Base-by-base conservation (phyloP, 768 basidiomycete species). In the Tylopilus subfusipes region DNA sequence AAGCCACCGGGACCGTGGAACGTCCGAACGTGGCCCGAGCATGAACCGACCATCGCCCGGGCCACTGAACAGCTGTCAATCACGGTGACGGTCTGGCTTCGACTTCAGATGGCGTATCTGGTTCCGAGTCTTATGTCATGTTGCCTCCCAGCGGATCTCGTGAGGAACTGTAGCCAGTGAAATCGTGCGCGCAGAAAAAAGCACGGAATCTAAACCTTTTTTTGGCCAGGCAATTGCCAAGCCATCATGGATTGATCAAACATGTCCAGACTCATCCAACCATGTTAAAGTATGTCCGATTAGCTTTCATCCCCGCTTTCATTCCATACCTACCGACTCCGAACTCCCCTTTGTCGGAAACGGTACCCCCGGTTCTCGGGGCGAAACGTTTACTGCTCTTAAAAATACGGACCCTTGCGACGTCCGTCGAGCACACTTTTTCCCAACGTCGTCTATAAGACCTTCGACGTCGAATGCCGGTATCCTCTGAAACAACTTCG, bases 401-500 rank as follows among this genome's bases (percentile, higher is more conserved):
- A n/a, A n/a, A n/a, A n/a, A n/a, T n/a, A 21, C 30, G 14, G 31
- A 39, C n/a, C 25, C 39, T 11, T 27, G 27, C 9, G 29, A 33
- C 13, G 33, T 21, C 13, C 19, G 19, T 43, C 16, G 7, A 13
- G 39, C 39, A 22, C 16, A n/a, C 5, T n/a, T n/a, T 34, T 27
- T 19, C 46, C 16, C 24, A 14, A 44, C 19, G 6, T 30, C 29
- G 27, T 24, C 6, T 10, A 19, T 21, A n/a, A 44, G 9, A 29
- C n/a, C 34, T 39, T 54, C 25, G 40, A 36, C 40, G 33, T 44
- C 42, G 9, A 42, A 44, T 38, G 11, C 24, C 29, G 14, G 22
- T 16, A 24, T 38, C 12, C 29, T 48, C 13, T 47, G 39, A 34
- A 58, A 50, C 51, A 48, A 9, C 36, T 50, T 62, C 38, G 53